Evolutionary conservation across 257 asterid genomes (phyloP), one percentile per base, ranked within the genome.

Genomic region (Hygrophila difformis): DNA sequence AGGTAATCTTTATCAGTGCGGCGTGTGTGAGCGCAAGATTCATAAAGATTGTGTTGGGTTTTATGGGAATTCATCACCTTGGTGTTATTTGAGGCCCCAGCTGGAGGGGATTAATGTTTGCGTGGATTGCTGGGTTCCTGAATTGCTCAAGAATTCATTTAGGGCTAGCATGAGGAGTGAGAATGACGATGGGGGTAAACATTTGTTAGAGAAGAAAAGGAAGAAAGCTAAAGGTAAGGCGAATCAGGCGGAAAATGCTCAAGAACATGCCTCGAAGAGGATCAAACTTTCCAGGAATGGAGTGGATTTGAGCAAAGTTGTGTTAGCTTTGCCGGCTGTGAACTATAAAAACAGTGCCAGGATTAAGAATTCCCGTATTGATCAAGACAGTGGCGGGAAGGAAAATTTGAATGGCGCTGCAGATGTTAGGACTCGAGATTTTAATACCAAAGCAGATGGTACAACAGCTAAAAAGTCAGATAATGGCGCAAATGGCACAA

Each of bases 41-140:
- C 98, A 89, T 40, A 42, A 55, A 16, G 61, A 59, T 37, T 89
- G 96, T 65, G 74, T 76, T 46, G 38, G 39, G 15, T 70, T 59
- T 20, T 82, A 55, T 57, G 70, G 69, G 38, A 55, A 60, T 63
- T 82, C 71, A 19, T 48, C 76, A 15, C 94, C 96, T 10, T 81
- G 93, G 96, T 56, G 85, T 53, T 77, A 71, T 68, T 61, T 60
- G 58, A 69, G 63, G 20, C 53, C n/a, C 16, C 68, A 56, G 49
- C 50, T 33, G 55, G 65, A 56, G 23, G 64, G 76, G 38, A 49
- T 58, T 49, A 47, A 69, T 68, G 71, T 69, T 53, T 89, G 98
- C 53, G 56, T 82, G 17, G 98, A 89, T 70, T 89, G 98, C 71
- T 89, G 98, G 98, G 78, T 89, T 48, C 98, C 98, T 14, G 74